A percentile compares a stretch with the other conserved stretches of the same genome.
phyloP scores from a whole-genome alignment of 352 stramenopile species.

The Phytophthora pinifolia region DNA sequence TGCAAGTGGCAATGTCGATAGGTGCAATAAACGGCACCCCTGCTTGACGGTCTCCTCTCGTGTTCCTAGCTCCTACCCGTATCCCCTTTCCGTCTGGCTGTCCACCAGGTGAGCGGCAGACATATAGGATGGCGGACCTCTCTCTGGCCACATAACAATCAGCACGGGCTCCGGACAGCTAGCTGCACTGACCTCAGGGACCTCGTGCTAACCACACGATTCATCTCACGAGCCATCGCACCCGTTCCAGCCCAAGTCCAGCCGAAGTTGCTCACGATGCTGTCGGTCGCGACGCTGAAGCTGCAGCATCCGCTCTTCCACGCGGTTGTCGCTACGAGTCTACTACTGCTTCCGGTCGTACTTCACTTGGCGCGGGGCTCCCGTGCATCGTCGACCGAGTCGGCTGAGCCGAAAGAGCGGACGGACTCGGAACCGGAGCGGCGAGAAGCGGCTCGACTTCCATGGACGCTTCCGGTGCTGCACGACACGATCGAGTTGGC shows the following conservation, averaged over 20 bases:
- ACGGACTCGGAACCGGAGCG: constrained; percentile 11
- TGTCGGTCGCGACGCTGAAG: constrained; percentile 19
- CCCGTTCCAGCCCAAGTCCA: not conserved
- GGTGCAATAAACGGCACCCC: too few species aligned
- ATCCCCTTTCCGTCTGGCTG: not conserved
- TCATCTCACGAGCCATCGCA: constrained; percentile 10
- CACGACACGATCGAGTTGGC: constrained; percentile 19
- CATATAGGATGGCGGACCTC: constrained; percentile 10
- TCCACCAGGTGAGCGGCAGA: not conserved
- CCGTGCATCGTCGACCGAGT: not conserved
- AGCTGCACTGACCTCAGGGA: not conserved
- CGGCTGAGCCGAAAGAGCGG: not conserved
- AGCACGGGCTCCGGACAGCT: constrained; percentile 6
- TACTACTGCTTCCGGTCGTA: constrained; percentile 19
- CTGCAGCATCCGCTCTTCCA: constrained; percentile 10
- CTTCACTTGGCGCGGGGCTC: constrained; percentile 14
- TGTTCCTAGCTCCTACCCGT: too few species aligned
- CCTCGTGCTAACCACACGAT: constrained; percentile 1
- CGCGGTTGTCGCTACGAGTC: constrained; percentile 10
- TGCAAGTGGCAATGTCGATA: too few species aligned
- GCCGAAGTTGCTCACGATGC: constrained; percentile 8
- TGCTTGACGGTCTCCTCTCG: too few species aligned
- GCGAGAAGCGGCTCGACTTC: constrained; percentile 6
- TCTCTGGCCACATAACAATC: constrained; percentile 14
- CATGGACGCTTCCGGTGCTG: constrained; percentile 23